A percentile compares a stretch with the other conserved stretches of the same genome.
Evolutionary conservation across 768 basidiomycete species (phyloP).

Genomic region (Suillus alpinus): DNA sequence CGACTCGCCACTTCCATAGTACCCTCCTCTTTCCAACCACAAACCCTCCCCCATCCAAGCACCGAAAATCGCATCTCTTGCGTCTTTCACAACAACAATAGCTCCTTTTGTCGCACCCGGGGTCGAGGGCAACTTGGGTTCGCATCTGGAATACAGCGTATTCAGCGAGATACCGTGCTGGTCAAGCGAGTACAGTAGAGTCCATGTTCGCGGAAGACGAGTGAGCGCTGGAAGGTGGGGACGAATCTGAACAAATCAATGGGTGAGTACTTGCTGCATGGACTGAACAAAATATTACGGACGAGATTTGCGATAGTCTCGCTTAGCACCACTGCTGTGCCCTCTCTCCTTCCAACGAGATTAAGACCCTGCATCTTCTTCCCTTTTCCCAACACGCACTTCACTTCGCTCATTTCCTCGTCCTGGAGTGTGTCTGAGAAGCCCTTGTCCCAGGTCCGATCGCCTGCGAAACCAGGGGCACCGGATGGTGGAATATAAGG

Average conservation of each 20-base stretch:
- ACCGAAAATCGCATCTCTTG: conserved; percentile 68
- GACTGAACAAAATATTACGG: conserved; percentile 14
- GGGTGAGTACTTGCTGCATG: background rate
- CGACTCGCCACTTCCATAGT: conserved; percentile 92
- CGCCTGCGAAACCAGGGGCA: conserved; percentile 78
- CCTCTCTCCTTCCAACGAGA: conserved; percentile 53
- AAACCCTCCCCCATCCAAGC: conserved; percentile 80
- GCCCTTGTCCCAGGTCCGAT: conserved; percentile 66
- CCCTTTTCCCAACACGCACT: conserved; percentile 41
- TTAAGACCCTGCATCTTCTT: conserved; percentile 37
- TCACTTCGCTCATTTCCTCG: conserved; percentile 41
- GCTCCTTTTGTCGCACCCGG: conserved; percentile 39
- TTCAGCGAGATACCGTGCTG: conserved; percentile 93
- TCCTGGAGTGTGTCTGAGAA: conserved; percentile 47
- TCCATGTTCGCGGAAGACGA: conserved; percentile 71
- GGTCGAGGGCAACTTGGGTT: conserved; percentile 29
- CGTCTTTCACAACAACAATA: conserved; percentile 66
- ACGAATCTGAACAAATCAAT: conserved; percentile 51
- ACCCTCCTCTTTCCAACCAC: conserved; percentile 55
- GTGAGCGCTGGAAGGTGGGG: conserved; percentile 69
- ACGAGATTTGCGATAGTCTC: conserved; percentile 60
- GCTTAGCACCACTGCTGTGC: conserved; percentile 51
- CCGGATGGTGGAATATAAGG: conserved; percentile 51
- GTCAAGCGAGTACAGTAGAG: conserved; percentile 84
- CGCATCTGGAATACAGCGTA: conserved; percentile 76